Evolutionary conservation across 2,329 filamentous ascomycete genomes (phyloP).

Genomic region (Ilyonectria destructans): DNA sequence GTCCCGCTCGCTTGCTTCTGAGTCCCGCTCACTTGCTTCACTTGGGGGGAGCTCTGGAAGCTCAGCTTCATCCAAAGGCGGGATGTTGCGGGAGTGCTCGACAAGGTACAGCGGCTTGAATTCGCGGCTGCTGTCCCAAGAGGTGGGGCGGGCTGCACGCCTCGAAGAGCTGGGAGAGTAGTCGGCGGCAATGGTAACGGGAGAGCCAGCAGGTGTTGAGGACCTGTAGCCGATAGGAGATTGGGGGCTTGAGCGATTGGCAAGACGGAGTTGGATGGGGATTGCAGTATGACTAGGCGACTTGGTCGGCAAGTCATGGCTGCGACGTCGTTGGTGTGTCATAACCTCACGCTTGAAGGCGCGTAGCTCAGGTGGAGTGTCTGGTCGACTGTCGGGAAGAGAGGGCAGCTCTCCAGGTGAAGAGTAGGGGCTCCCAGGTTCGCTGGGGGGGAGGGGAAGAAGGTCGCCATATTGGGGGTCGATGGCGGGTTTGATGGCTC

Average conservation of each 20-base stretch:
- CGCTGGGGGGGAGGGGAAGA: slow-evolving; percentile 75
- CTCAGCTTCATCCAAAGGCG: slow-evolving; percentile 54
- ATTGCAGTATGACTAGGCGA: slow-evolving; percentile 73
- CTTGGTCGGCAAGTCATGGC: slow-evolving; percentile 65
- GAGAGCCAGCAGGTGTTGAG: slow-evolving; percentile 56
- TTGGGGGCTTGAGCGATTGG: slow-evolving; percentile 62
- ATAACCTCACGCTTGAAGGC: slow-evolving; percentile 58
- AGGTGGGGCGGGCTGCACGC: slow-evolving; percentile 67
- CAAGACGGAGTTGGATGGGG: slow-evolving; percentile 70
- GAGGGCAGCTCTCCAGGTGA: slow-evolving; percentile 62
- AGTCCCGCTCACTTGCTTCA: slow-evolving; percentile 58
- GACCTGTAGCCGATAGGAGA: slow-evolving; percentile 59
- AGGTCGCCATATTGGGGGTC: slow-evolving; percentile 78
- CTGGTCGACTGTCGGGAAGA: slow-evolving; percentile 74
- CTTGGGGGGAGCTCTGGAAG: slow-evolving; percentile 68
- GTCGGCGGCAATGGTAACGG: slow-evolving; percentile 54
- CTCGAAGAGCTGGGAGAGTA: slow-evolving; percentile 54
- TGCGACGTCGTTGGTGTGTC: slow-evolving; percentile 66
- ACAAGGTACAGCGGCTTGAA: slow-evolving; percentile 88
- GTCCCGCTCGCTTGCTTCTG: slow-evolving; percentile 37
- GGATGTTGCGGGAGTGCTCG: slow-evolving; percentile 70
- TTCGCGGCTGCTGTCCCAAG: slow-evolving; percentile 78
- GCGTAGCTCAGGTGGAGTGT: slow-evolving; percentile 68
- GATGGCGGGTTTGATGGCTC: slow-evolving; percentile 76
- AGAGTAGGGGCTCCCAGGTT: slow-evolving; percentile 65